These are phyloP conservation scores for Stephania cephalantha DNA, from an alignment of 164 flowering plant species.

Conservation along the genomic window DNA sequence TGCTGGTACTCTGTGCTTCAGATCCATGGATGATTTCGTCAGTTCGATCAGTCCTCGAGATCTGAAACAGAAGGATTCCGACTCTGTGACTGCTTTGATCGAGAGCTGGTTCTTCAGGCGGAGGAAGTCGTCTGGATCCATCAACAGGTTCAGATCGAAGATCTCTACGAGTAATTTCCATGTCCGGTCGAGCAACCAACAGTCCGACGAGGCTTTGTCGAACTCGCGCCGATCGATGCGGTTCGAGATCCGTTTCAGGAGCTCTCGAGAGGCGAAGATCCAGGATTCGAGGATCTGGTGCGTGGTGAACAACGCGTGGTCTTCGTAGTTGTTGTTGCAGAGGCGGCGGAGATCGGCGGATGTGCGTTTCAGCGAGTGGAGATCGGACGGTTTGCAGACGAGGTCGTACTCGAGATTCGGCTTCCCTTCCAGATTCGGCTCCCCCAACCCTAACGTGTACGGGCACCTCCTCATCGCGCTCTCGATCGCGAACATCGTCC, in stretches of 20 bases:
- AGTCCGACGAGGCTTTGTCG: slow-evolving; percentile 42
- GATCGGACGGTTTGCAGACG: slow-evolving; percentile 59
- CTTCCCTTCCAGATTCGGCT: slow-evolving; percentile 72
- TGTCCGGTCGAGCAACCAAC: slow-evolving; percentile 56
- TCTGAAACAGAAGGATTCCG: slow-evolving; percentile 66
- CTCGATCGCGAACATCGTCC: slow-evolving; percentile 58
- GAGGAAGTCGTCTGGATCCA: slow-evolving; percentile 86
- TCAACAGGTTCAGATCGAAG: slow-evolving; percentile 55
- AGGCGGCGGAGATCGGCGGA: slow-evolving; percentile 28
- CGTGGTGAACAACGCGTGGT: slow-evolving; percentile 45
- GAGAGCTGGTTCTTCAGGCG: slow-evolving; percentile 49
- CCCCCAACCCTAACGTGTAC: slow-evolving; percentile 84
- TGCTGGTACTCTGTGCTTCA: slow-evolving; percentile 72
- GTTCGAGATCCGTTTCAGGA: slow-evolving; percentile 34
- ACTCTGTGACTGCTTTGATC: slow-evolving; percentile 37
- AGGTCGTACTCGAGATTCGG: slow-evolving; percentile 73
- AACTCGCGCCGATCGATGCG: slow-evolving; percentile 30
- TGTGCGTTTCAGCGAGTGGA: slow-evolving; percentile 47
- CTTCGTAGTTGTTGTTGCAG: slow-evolving; percentile 40
- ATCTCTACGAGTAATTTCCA: slow-evolving; percentile 71
- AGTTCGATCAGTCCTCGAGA: slow-evolving; percentile 50
- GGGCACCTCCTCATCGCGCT: slow-evolving; percentile 61
- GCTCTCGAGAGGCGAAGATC: slow-evolving; percentile 35
- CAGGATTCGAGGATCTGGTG: slow-evolving; percentile 78
- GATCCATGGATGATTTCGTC: slow-evolving; percentile 47